Percentiles rank a stretch among this genome's conserved stretches.
Evolutionary conservation across 1,284 basidiomycete species (phyloP).

Genomic region (Ganoderma meredithae): DNA sequence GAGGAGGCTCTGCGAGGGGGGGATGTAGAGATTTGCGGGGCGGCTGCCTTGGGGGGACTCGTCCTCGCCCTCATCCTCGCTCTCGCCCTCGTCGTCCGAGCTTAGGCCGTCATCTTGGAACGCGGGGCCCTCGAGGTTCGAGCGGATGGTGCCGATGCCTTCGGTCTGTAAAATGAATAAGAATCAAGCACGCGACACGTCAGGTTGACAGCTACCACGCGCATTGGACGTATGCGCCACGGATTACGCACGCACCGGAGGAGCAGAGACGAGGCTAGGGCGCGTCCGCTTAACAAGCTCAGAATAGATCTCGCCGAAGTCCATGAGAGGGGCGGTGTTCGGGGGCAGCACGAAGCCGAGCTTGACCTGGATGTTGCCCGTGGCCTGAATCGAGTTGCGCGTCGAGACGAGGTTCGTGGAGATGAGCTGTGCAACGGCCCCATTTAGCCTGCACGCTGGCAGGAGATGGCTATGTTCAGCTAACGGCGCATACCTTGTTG

Average conservation of each 20-base stretch:
- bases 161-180: slow-evolving; percentile 66
- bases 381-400: slow-evolving; percentile 62
- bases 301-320: slow-evolving; percentile 66
- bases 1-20: slow-evolving; percentile 22
- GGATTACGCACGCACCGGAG: slow-evolving; percentile 67
- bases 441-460: neutral
- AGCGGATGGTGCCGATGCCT: slow-evolving; percentile 87
- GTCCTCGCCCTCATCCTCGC: slow-evolving; percentile 48
- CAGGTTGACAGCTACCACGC: neutral
- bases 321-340: slow-evolving; percentile 45
- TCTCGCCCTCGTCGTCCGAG: slow-evolving; percentile 59
- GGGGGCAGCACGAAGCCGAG: slow-evolving; percentile 72
- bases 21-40: slow-evolving; percentile 30
- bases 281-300: slow-evolving; percentile 72
- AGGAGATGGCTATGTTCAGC: neutral
- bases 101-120: slow-evolving; percentile 82
- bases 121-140: slow-evolving; percentile 61
- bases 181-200: neutral
- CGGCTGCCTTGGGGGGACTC: slow-evolving; percentile 37
- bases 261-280: slow-evolving; percentile 76
- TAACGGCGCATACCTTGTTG: slow-evolving; percentile 59
- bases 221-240: slow-evolving; percentile 9
- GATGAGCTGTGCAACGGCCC: slow-evolving; percentile 23
- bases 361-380: slow-evolving; percentile 75
- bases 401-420: slow-evolving; percentile 63